Percentiles rank a stretch among this genome's conserved stretches.
Conservation (phyloP, 1,284 basidiomycete species). For the Ceratobasidium sp. region DNA sequence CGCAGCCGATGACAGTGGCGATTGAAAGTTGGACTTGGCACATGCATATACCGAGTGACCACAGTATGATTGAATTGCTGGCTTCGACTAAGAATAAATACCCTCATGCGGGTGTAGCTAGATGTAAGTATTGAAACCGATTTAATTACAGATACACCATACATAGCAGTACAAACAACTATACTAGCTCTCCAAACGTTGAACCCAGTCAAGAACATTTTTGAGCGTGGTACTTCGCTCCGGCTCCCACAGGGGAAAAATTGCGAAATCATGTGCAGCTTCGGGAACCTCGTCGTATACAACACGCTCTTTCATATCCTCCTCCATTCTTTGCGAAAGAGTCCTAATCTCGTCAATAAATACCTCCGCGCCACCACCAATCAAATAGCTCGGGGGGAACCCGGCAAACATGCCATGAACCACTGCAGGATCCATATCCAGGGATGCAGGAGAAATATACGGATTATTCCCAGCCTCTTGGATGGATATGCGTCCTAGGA, state of each 20-base stretch:
- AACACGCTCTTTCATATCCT: slow-evolving; percentile 48
- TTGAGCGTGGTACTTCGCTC: slow-evolving; percentile 20
- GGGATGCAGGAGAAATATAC: slow-evolving; percentile 64
- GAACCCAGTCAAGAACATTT: not conserved
- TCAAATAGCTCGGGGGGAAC: slow-evolving; percentile 63
- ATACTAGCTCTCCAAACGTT: not conserved
- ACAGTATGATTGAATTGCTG: too few species aligned
- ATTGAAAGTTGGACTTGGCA: too few species aligned
- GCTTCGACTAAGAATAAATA: too few species aligned
- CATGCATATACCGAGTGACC: too few species aligned
- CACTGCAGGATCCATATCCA: slow-evolving; percentile 46
- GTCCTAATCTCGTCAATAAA: slow-evolving; percentile 58
- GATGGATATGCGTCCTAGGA: slow-evolving; percentile 48
- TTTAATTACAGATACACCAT: too few species aligned
- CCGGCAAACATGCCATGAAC: slow-evolving; percentile 55
- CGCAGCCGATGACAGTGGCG: too few species aligned
- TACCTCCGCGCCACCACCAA: slow-evolving; percentile 60
- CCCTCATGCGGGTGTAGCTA: too few species aligned
- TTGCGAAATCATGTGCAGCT: slow-evolving; percentile 61
- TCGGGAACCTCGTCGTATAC: slow-evolving; percentile 57
- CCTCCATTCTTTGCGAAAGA: slow-evolving; percentile 52
- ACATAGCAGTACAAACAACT: too few species aligned
- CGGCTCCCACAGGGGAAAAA: slow-evolving; percentile 46
- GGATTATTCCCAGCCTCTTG: slow-evolving; percentile 52
- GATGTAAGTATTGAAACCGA: too few species aligned